phyloP scores from a whole-genome alignment of 805 yeast genomes.

The Deakozyma indianensis region DNA sequence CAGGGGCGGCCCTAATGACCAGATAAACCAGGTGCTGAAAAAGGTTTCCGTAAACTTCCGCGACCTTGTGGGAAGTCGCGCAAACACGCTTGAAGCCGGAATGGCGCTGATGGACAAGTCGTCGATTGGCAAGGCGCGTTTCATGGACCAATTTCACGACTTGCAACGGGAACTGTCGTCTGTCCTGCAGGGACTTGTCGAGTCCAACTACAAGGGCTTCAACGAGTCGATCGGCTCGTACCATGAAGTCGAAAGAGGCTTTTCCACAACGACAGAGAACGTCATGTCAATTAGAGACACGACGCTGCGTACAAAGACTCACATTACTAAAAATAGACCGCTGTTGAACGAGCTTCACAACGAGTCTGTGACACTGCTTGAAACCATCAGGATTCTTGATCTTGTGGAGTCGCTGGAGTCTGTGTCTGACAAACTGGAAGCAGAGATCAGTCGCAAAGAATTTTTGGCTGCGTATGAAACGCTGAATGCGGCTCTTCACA shows the following conservation, averaged over 20 bases:
- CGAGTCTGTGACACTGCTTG: constrained; percentile 45
- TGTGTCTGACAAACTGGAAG: constrained; percentile 52
- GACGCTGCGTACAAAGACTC: constrained; percentile 34
- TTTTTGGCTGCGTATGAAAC: constrained; percentile 51
- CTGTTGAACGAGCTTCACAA: constrained; percentile 50
- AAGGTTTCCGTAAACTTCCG: constrained; percentile 7
- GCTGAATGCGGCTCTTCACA: constrained; percentile 28
- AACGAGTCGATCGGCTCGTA: constrained; percentile 78
- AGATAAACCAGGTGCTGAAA: not conserved
- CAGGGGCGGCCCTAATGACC: not conserved
- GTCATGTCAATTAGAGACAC: constrained; percentile 34
- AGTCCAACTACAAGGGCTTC: constrained; percentile 49
- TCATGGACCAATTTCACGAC: constrained; percentile 48
- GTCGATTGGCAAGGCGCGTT: constrained; percentile 80
- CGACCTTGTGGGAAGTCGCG: constrained; percentile 34
- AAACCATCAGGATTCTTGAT: constrained; percentile 56
- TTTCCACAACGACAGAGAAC: constrained; percentile 51
- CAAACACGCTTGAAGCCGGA: constrained; percentile 79
- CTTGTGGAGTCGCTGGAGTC: constrained; percentile 46
- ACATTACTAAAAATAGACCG: constrained; percentile 39
- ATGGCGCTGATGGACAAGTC: constrained; percentile 71
- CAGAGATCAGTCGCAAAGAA: constrained; percentile 50
- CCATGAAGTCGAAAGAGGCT: constrained; percentile 48
- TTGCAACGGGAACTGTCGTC: constrained; percentile 42
- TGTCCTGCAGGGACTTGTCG: constrained; percentile 56